These are phyloP conservation scores for Pseudonitzschia multistriata DNA, from an alignment of 108 stramenopile genomes.

Conservation along the genomic window DNA sequence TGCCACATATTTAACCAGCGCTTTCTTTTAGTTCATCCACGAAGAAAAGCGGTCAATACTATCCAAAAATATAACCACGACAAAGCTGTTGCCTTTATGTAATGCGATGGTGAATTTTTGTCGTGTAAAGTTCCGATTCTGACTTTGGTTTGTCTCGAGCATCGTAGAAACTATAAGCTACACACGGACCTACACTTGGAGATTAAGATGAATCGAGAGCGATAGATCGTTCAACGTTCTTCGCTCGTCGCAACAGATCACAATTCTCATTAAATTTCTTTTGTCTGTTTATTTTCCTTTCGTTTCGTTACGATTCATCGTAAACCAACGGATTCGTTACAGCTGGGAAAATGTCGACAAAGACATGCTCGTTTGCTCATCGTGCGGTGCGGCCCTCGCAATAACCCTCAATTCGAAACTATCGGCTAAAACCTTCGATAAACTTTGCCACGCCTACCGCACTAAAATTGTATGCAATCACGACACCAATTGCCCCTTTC, in stretches of 20 bases:
- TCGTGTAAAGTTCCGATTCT: constrained; percentile 9
- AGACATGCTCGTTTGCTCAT: constrained; percentile 51
- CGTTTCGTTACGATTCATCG: not conserved
- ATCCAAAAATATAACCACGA: constrained; percentile 1
- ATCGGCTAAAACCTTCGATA: constrained; percentile 25
- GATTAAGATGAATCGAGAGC: no score
- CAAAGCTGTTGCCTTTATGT: not conserved
- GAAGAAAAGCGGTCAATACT: constrained; percentile 12
- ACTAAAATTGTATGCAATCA: constrained; percentile 25
- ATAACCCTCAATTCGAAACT: constrained; percentile 39
- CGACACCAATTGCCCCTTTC: constrained; percentile 25
- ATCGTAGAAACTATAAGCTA: constrained; percentile 53
- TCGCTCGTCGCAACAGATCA: not conserved
- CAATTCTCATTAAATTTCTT: constrained; percentile 4
- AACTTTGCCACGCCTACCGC: constrained; percentile 26
- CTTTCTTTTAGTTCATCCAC: constrained; percentile 5
- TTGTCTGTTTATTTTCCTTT: constrained; percentile 1
- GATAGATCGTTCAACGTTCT: no score
- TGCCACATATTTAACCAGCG: constrained; percentile 1
- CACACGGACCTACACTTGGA: constrained; percentile 50
- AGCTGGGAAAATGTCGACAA: constrained; percentile 59
- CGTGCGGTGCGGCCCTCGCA: constrained; percentile 47
- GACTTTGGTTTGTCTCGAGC: constrained; percentile 27
- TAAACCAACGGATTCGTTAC: not conserved
- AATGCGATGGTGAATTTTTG: not conserved